Evolutionary conservation across 1,284 basidiomycete genomes (phyloP).

Genomic region (Cutaneotrichosporon arboriforme): DNA sequence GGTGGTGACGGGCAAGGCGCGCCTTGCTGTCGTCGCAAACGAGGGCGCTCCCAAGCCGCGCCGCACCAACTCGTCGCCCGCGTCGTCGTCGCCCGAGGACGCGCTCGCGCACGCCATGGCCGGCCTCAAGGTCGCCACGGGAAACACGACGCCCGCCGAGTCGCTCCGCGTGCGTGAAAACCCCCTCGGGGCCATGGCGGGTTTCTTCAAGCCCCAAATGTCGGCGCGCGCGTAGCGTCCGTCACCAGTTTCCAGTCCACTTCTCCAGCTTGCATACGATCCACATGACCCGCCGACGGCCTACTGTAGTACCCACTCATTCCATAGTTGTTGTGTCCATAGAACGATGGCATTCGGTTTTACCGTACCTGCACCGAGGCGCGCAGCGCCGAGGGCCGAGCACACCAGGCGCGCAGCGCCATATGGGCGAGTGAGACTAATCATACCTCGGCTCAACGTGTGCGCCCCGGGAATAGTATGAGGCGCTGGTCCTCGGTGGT

Average conservation of each 20-base stretch:
- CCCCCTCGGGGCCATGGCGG: constrained; percentile 23
- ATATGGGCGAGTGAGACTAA: too few species aligned
- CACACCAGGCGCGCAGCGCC: too few species aligned
- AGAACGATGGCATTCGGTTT: background rate
- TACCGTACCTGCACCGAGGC: too few species aligned
- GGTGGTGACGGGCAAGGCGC: constrained; percentile 47
- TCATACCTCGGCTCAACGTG: too few species aligned
- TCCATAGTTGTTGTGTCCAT: constrained; percentile 4
- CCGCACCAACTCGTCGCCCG: background rate
- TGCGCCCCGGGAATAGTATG: too few species aligned
- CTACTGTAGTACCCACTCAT: constrained; percentile 4
- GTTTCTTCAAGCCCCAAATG: constrained; percentile 21
- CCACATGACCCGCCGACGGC: too few species aligned
- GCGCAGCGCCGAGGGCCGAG: too few species aligned
- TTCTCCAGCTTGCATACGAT: background rate
- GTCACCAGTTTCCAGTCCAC: background rate
- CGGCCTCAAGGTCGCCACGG: constrained; percentile 32
- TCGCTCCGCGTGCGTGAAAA: constrained; percentile 24
- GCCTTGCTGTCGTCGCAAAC: constrained; percentile 35
- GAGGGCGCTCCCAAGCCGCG: background rate
- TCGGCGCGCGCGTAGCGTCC: background rate
- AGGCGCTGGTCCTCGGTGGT: too few species aligned
- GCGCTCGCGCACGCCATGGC: constrained; percentile 27
- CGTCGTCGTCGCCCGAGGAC: constrained; percentile 15
- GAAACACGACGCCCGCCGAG: constrained; percentile 11